A percentile compares a stretch with the other conserved stretches of the same genome.
These are phyloP conservation scores for Amoebophrya sp. DNA, from an alignment of 169 alveolate genomes.

Conservation along the genomic window DNA sequence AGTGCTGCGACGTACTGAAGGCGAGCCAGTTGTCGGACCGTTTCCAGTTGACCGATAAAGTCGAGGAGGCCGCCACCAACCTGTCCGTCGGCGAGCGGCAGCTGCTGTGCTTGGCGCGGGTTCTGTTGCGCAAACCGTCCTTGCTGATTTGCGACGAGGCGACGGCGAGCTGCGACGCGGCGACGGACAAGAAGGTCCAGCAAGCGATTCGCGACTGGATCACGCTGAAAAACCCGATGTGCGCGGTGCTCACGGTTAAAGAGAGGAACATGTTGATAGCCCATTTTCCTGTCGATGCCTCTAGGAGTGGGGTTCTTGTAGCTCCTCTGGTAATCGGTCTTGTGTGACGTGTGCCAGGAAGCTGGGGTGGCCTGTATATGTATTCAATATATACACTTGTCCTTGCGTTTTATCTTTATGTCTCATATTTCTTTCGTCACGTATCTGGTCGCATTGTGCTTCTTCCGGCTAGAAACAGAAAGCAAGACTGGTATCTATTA, in stretches of 20 bases:
- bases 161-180: conserved; percentile 50
- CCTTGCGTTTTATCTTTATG: too few relatives aligned
- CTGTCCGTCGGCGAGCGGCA: conserved; percentile 60
- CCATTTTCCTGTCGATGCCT: background rate
- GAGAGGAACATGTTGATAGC: too few relatives aligned
- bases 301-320: background rate
- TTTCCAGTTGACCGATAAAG: background rate
- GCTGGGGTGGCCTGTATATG: background rate
- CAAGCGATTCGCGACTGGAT: conserved; percentile 34
- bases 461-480: background rate
- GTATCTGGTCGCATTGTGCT: too few relatives aligned
- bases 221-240: background rate
- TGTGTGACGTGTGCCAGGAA: background rate
- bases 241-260: background rate
- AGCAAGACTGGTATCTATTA: background rate
- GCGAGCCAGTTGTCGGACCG: background rate
- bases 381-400: background rate
- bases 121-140: conserved; percentile 44
- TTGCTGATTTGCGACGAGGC: conserved; percentile 60
- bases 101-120: conserved; percentile 60
- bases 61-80: conserved; percentile 41
- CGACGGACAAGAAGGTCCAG: conserved; percentile 47
- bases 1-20: conserved; percentile 25
- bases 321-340: background rate
- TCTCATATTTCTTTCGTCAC: too few relatives aligned